A percentile compares a stretch with the other conserved stretches of the same genome.
phyloP scores from a whole-genome alignment of 495 filamentous ascomycete species.

The Hypoxylon perforatum region DNA sequence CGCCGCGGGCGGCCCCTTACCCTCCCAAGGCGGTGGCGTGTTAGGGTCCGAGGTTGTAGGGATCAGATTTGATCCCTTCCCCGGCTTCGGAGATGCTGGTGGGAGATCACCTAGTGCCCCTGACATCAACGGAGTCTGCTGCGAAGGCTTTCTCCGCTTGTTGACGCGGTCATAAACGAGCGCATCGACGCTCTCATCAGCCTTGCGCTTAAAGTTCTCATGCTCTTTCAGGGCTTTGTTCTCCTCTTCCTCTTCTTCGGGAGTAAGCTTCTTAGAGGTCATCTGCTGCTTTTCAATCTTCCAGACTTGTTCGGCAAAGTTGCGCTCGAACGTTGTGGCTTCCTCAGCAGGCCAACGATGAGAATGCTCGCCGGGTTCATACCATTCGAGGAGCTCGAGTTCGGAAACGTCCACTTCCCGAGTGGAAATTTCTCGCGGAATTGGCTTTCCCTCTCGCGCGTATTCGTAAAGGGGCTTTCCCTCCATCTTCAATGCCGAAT shows the following conservation, averaged over 20 bases:
- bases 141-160: slow-evolving; percentile 45
- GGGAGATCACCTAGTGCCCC: slow-evolving; percentile 57
- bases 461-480: slow-evolving; percentile 97
- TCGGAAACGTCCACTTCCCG: slow-evolving; percentile 79
- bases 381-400: slow-evolving; percentile 86
- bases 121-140: slow-evolving; percentile 61
- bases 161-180: slow-evolving; percentile 55
- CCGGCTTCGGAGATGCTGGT: slow-evolving; percentile 45
- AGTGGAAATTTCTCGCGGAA: slow-evolving; percentile 84
- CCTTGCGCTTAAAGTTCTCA: slow-evolving; percentile 60
- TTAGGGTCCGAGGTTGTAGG: slow-evolving; percentile 47
- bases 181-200: slow-evolving; percentile 56
- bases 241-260: slow-evolving; percentile 60
- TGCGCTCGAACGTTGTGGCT: slow-evolving; percentile 75
- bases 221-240: slow-evolving; percentile 55
- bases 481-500: slow-evolving; percentile 89
- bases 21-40: slow-evolving; percentile 54
- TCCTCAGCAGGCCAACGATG: slow-evolving; percentile 80
- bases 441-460: slow-evolving; percentile 84
- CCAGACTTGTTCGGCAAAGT: slow-evolving; percentile 76
- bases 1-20: slow-evolving; percentile 73
- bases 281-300: slow-evolving; percentile 59
- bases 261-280: slow-evolving; percentile 51
- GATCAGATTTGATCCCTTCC: slow-evolving; percentile 49
- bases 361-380: slow-evolving; percentile 81